These are phyloP conservation scores for Cutaneotrichosporon sp. DNA, from an alignment of 1,284 basidiomycete species.

Conservation along the genomic window DNA sequence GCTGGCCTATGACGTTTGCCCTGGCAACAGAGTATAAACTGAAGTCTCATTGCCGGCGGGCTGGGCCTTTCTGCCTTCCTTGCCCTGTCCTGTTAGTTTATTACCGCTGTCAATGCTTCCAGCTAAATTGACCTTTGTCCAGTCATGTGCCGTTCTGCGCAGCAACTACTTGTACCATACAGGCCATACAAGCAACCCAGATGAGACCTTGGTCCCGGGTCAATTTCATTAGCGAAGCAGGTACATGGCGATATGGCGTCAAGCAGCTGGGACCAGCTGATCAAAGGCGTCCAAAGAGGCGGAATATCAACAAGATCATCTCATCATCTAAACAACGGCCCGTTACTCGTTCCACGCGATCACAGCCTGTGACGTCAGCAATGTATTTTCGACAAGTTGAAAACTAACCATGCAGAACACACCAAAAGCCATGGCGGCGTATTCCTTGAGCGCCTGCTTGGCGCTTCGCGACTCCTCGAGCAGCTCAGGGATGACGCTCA, in stretches of 20 bases:
- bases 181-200: neutral
- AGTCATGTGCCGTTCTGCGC: neutral
- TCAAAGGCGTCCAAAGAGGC: neutral
- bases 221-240: neutral
- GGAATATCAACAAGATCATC: conserved; percentile 2
- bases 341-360: conserved; percentile 73
- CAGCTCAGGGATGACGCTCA: conserved; percentile 81
- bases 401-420: conserved; percentile 74
- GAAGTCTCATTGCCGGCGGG: neutral
- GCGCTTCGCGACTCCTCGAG: conserved; percentile 80
- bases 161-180: neutral
- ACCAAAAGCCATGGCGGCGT: conserved; percentile 82
- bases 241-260: too few species aligned
- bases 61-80: neutral
- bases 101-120: neutral
- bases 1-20: neutral
- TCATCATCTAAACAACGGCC: neutral
- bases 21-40: neutral
- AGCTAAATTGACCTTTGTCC: neutral
- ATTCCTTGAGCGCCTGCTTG: conserved; percentile 83
- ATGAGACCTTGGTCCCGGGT: neutral
- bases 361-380: conserved; percentile 35
- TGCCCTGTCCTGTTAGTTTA: too few species aligned
- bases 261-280: neutral
- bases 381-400: neutral